Conservation (phyloP, 192 early-diverging fungal species). For the Podochytrium sp. region DNA sequence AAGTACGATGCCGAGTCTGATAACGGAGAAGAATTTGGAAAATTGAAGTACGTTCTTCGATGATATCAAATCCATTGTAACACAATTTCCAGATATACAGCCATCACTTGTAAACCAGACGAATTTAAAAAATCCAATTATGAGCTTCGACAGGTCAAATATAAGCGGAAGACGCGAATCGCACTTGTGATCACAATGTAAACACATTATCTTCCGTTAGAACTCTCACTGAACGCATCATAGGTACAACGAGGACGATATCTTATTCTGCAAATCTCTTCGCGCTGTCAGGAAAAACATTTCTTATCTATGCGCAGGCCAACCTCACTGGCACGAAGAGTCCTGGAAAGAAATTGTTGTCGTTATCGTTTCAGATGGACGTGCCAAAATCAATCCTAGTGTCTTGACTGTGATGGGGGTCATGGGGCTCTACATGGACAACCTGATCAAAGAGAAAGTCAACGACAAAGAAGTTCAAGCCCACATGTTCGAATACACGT, state of each 20-base stretch:
- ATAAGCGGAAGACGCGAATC: slow-evolving; percentile 66
- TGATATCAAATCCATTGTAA: too few species aligned
- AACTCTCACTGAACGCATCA: slow-evolving; percentile 6
- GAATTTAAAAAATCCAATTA: not conserved
- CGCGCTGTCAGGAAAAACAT: slow-evolving; percentile 89
- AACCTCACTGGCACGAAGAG: slow-evolving; percentile 72
- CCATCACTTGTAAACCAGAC: slow-evolving; percentile 71
- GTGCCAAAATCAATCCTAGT: slow-evolving; percentile 71
- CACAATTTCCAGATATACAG: slow-evolving; percentile 72
- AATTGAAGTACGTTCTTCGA: slow-evolving; percentile 21
- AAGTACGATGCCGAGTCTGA: slow-evolving; percentile 18
- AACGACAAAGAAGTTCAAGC: slow-evolving; percentile 63
- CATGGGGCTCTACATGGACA: slow-evolving; percentile 79
- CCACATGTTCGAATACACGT: slow-evolving; percentile 90
- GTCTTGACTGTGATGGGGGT: slow-evolving; percentile 70
- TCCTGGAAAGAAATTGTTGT: slow-evolving; percentile 58
- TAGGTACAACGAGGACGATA: slow-evolving; percentile 85
- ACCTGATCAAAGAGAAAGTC: slow-evolving; percentile 54
- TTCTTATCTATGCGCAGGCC: slow-evolving; percentile 78
- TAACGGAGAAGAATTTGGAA: slow-evolving; percentile 42
- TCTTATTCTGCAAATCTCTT: slow-evolving; percentile 86
- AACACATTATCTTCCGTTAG: slow-evolving; percentile 35
- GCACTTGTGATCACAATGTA: slow-evolving; percentile 91
- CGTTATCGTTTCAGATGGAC: slow-evolving; percentile 70
- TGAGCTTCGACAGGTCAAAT: slow-evolving; percentile 54